Base-by-base conservation (phyloP, 306 rosid species). In the Quercus gilva region DNA sequence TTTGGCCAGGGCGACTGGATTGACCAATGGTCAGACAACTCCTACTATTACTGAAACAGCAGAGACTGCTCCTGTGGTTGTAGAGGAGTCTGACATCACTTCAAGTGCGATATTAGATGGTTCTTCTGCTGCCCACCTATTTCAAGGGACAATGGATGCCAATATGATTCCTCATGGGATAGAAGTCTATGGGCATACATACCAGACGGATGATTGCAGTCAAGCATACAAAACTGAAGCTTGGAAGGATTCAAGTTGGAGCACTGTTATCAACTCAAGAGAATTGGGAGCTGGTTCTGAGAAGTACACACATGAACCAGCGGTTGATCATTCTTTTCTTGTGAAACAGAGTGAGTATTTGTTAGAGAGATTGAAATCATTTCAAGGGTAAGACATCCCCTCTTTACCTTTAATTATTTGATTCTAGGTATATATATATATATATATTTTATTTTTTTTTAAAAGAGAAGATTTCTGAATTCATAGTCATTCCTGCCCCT, bases 351-450 rank as follows among this genome's bases (percentile, higher is more conserved):
- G 92, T 37, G 94, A 90, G 84, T 77, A 64, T 60, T 84, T 96
- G 84, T 84, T 93, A 65, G 93, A 89, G 86, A 91, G 87, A 87
- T 78, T 96, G 72, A 88, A 88, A 71, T 89, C 92, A 45, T 80
- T 91, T 52, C 78, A 87, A 73, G 83, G 83, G 99, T 96, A 88
- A 76, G 85, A 11, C 68, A 73, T 73, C 20, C 72, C 56, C 74
- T 43, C 25, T 51, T 60, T 15, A 26, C 28, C 67, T 61, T 78
- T 25, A 52, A 81, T 72, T 77, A 25, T 41, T 20, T 31, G 61
- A 20, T 73, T 58, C 21, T 5, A 2, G 18, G 70, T 28, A 29
- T 35, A 35, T 35, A 41, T 2, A 0, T 41, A 41, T 33, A 33
- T 33, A 33, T 5, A 33, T 29, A 29, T 29, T 5, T 61, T 60